Evolutionary conservation across 352 stramenopile genomes (phyloP).

Genomic region (Pilasporangium apinafurcum): DNA sequence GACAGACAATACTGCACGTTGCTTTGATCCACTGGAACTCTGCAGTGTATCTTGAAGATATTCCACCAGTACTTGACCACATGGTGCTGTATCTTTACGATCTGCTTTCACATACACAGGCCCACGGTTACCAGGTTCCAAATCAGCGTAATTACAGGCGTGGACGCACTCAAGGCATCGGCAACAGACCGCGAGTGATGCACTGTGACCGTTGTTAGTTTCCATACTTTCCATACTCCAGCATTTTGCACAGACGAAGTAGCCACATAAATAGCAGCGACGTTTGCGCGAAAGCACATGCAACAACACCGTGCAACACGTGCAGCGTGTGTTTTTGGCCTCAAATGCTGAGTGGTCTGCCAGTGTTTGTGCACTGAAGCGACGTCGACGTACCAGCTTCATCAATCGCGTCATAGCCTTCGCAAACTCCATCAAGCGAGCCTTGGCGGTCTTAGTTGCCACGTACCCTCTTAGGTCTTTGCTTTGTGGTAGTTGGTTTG

Average conservation of each 20-base stretch:
- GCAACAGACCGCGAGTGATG: too few species aligned
- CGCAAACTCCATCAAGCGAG: constrained; percentile 16
- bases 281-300: constrained; percentile 13
- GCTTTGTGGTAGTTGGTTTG: constrained; percentile 5
- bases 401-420: constrained; percentile 17
- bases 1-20: constrained; percentile 22
- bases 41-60: too few species aligned
- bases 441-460: constrained; percentile 16
- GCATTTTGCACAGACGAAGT: constrained; percentile 35
- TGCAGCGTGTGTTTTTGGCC: constrained; percentile 23
- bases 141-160: too few species aligned
- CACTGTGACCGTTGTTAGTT: too few species aligned
- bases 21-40: too few species aligned
- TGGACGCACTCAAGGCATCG: too few species aligned
- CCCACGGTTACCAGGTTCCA: too few species aligned
- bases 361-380: constrained; percentile 26
- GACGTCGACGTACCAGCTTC: constrained; percentile 19
- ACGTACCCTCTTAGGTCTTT: neutral
- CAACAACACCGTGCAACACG: constrained; percentile 22
- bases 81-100: too few species aligned
- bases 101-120: too few species aligned
- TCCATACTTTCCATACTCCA: too few species aligned
- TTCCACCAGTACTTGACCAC: too few species aligned
- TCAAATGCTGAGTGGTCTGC: constrained; percentile 6
- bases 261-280: constrained; percentile 32